Evolutionary conservation across 2,329 filamentous ascomycete species (phyloP), one percentile per base, ranked within the genome.

Genomic region (Apiospora rasikravindrae): DNA sequence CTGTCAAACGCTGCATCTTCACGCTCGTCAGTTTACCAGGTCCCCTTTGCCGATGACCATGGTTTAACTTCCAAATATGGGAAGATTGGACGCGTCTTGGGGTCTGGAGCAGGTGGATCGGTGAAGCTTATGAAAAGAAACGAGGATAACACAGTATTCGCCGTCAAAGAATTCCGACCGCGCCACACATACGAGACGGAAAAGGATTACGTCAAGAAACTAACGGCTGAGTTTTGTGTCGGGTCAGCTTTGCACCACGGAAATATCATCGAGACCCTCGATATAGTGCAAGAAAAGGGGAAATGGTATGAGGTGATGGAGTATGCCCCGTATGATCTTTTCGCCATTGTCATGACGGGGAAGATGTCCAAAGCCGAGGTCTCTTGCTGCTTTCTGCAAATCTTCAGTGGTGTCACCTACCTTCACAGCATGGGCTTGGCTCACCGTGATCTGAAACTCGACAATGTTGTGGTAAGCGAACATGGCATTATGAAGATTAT

Each of bases 251-350:
- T 99, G 49, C 96, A 98, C 78, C 96, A 99, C 78, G 96, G 96
- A 77, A 99, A 99, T 81, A 95, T 99, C 77, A 98, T 99, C 78
- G 96, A 99, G 82, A 98, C 96, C 0, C 88, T 99, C 76, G 96
- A 99, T 82, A 97, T 99, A 74, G 90, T 99, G 14, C 94, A 97
- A 76, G 96, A 99, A 83, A 96, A 96, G 82, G 91, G 90, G 69
- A 95, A 93, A 75, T 99, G 96, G 94, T 99, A 95, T 79, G 96
- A 98, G 80, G 96, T 99, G 57, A 99, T 99, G 96, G 96, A 99
- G 80, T 99, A 97, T 79, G 96, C 95, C 14, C 96, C 96, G 0
- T 99, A 88, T 79, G 96, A 99, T 81, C 88, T 99, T 42, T 99
- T 99, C 81, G 96, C 96, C 16, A 98, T 97, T 75, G 96, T 99